phyloP scores from a whole-genome alignment of 2,329 filamentous ascomycete genomes.

The Phaeophleospora eucalypticola region DNA sequence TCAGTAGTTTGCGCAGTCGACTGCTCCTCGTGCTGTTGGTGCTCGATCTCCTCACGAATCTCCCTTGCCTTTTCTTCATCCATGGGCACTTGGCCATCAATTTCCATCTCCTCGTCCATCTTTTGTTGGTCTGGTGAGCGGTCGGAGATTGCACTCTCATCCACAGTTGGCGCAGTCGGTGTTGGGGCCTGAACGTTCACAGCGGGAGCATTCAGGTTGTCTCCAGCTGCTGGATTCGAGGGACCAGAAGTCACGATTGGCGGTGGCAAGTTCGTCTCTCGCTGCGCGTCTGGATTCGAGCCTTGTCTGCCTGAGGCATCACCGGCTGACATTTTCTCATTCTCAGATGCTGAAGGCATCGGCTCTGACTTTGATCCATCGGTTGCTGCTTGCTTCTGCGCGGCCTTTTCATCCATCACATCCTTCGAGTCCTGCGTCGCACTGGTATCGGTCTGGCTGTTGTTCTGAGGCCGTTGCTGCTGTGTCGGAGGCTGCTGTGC shows the following conservation, averaged over 20 bases:
- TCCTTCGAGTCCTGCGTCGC: conserved; percentile 42
- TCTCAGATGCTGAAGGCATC: conserved; percentile 10
- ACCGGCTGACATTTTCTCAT: conserved; percentile 17
- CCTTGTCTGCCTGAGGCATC: conserved; percentile 20
- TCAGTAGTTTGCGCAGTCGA: too few species aligned
- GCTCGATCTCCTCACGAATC: conserved; percentile 19
- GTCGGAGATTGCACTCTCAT: conserved; percentile 43
- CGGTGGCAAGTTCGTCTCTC: background rate
- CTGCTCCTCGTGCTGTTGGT: conserved; percentile 12
- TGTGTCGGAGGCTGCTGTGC: conserved; percentile 40
- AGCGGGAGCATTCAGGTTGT: conserved; percentile 33
- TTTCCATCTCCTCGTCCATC: conserved; percentile 56
- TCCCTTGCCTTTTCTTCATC: conserved; percentile 47
- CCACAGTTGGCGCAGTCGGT: conserved; percentile 39
- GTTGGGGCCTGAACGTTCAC: conserved; percentile 43
- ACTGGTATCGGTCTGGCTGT: conserved; percentile 40
- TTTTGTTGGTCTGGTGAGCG: conserved; percentile 46
- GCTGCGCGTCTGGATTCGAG: background rate
- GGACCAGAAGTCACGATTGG: conserved; percentile 11
- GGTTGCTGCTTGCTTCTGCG: conserved; percentile 9
- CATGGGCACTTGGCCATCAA: conserved; percentile 50
- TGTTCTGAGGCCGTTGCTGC: conserved; percentile 49
- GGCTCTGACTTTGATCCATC: conserved; percentile 14
- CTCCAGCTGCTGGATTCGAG: conserved; percentile 5
- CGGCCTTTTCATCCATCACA: conserved; percentile 42